Conservation (phyloP, 352 stramenopile species). For the Saprolegnia diclina region DNA sequence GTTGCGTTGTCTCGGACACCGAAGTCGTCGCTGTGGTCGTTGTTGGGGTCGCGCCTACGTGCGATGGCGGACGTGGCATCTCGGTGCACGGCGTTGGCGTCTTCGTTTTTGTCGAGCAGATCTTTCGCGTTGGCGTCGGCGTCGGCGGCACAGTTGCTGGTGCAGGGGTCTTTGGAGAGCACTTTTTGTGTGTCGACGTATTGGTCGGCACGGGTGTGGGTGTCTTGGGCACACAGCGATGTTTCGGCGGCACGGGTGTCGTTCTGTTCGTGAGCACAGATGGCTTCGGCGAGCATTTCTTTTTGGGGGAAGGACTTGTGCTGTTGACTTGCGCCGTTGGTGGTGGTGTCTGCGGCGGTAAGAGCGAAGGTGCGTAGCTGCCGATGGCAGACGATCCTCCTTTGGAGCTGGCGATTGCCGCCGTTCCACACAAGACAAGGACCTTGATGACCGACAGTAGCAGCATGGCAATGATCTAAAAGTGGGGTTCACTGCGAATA, state of each 20-base stretch:
- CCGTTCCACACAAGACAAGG: too few relatives aligned
- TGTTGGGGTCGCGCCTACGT: background rate
- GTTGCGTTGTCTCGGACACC: background rate
- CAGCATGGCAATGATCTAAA: too few relatives aligned
- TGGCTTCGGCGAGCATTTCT: too few relatives aligned
- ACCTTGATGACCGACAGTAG: too few relatives aligned
- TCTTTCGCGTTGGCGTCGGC: slow-evolving; percentile 1
- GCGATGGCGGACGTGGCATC: background rate
- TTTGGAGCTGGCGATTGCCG: too few relatives aligned
- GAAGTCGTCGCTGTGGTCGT: background rate
- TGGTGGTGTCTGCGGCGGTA: too few relatives aligned
- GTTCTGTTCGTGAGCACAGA: too few relatives aligned
- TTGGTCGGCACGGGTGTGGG: background rate
- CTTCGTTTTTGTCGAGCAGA: slow-evolving; percentile 1
- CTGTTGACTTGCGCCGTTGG: too few relatives aligned
- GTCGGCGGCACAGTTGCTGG: background rate
- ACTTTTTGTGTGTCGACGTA: background rate
- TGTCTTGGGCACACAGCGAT: slow-evolving; percentile 1
- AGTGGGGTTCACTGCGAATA: too few relatives aligned
- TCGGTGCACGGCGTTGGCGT: background rate
- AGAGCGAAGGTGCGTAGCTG: too few relatives aligned
- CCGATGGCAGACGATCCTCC: too few relatives aligned
- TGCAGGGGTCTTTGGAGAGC: background rate
- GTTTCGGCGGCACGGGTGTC: background rate
- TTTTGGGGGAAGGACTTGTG: too few relatives aligned